Conservation (phyloP, 768 basidiomycete genomes). For the Lentinula boryana region DNA sequence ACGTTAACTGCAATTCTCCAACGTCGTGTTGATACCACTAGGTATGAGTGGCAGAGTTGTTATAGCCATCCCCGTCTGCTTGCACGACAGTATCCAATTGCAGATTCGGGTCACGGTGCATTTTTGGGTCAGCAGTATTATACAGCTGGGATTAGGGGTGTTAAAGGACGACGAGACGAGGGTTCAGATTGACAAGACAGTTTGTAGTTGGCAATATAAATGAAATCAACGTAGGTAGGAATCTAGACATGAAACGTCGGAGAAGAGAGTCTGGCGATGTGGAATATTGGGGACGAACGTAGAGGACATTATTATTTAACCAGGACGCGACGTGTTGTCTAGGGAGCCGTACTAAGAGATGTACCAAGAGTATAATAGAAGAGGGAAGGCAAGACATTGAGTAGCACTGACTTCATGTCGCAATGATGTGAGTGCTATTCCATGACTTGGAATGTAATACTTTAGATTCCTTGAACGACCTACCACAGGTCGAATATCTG, state of each 20-base stretch:
- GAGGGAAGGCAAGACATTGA: not conserved
- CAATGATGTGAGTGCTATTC: constrained; percentile 20
- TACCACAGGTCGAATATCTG: too few relatives aligned
- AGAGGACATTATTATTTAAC: constrained; percentile 27
- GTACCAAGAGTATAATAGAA: not conserved
- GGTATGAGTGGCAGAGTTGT: constrained; percentile 60
- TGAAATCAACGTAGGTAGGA: constrained; percentile 20
- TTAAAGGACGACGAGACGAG: constrained; percentile 17
- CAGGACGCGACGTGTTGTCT: constrained; percentile 26
- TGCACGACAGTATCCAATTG: constrained; percentile 64
- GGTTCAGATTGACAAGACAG: constrained; percentile 24
- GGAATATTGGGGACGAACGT: constrained; percentile 20
- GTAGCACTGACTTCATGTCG: constrained; percentile 25
- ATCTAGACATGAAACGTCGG: constrained; percentile 30
- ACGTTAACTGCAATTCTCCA: constrained; percentile 52
- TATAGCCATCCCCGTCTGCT: constrained; percentile 66
- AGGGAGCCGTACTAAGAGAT: constrained; percentile 25
- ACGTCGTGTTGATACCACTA: constrained; percentile 35
- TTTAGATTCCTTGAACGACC: too few relatives aligned
- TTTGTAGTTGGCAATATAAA: constrained; percentile 26
- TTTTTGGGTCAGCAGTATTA: constrained; percentile 19
- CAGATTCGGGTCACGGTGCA: constrained; percentile 41
- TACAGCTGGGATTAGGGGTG: constrained; percentile 20
- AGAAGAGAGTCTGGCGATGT: constrained; percentile 1
- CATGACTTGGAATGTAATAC: too few relatives aligned